Evolutionary conservation across 2,329 filamentous ascomycete genomes (phyloP), one percentile per base, ranked within the genome.

Genomic region (Pseudocercospora cruenta): DNA sequence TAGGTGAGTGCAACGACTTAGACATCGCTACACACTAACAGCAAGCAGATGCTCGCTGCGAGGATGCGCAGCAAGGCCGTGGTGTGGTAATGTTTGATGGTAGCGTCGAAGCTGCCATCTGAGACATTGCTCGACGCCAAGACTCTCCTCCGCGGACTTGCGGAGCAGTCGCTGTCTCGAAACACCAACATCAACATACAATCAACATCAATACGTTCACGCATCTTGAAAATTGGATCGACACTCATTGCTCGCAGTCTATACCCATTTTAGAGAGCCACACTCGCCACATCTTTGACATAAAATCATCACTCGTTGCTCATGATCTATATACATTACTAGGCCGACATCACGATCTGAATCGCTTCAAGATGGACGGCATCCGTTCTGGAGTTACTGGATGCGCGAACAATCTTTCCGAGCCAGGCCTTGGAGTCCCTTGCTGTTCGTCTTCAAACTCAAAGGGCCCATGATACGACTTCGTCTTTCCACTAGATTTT

Each of bases 1-100:
- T 86, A 36, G 88, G 88, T 67, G 88, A 90, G 68, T 71, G 71
- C 63, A 80, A 77, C 43, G 76, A 74, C 67, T 78, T 78, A 24
- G 77, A 79, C 77, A 79, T 79, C 60, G 55, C 26, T 28, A 36
- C 49, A 16, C 36, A 33, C 47, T 28, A 19, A 26, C 22, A 36
- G 51, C 51, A 26, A 26, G 51, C 51, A 9, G 10, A 28, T 26
- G 51, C 51, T 31, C 51, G 51, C 24, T 10, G 51, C 22, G 6
- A 16, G 19, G 3, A 28, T 54, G 14, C 22, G 22, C 49, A 24
- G 49, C 24, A 24, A 9, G n/a, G 49, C 24, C 3, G 51, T 21
- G 22, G 45, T 10, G 7, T 24, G n/a, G 6, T n/a, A 21, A 51
- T 59, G 53, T 33, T 22, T 21, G 33, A 59, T 51, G 22, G 43